Base-by-base conservation (phyloP, 225 moss, liverwort and hornwort species). In the Sphagnum contortum region DNA sequence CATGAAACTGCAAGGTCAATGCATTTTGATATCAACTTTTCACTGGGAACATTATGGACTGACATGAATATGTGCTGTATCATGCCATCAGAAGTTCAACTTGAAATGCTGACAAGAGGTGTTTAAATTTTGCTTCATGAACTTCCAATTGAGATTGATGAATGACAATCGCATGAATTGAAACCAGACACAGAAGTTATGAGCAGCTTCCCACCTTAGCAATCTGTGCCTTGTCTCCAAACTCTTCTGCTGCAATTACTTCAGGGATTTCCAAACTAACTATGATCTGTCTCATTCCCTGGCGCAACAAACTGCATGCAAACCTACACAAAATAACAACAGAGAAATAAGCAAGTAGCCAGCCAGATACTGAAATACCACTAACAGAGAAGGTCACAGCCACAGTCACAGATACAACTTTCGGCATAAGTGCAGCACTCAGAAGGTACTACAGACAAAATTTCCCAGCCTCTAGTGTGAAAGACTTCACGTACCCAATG, bases 271-370 rank as follows among this genome's bases (percentile, higher is more conserved):
- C 98, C 57, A 98, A 58, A 66, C 80, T 81, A 8, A 98, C 70
- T 47, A 98, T 48, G 55, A 98, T 98, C 67, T 98, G 98, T 68
- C 88, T 89, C 98, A 98, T 98, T 70, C 98, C 98, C 69, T 98
- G 93, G 61, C 98, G 83, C 61, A 98, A 82, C 58, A 98, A 73
- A 76, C 98, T 98, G 82, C 98, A 98, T 49, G 98, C 91, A 81
- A 98, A 98, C 68, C 95, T 95, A 87, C 68, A 74, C 9, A 72
- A 48, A 64, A 10, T 8, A 56, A 64, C 12, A 57, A 9, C 5
- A 8, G 56, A 60, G 12, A 60, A n/a, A 5, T 60, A 12, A 45
- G 6, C 8, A 5, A 45, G 2, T 2, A 5, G 12, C n/a, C 12
- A 13, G 59, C 6, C 59, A 60, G 6, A 60, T 7, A 59, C 44